These are phyloP conservation scores for Ustulina deusta DNA, from an alignment of 2,329 filamentous ascomycete genomes.

Conservation along the genomic window DNA sequence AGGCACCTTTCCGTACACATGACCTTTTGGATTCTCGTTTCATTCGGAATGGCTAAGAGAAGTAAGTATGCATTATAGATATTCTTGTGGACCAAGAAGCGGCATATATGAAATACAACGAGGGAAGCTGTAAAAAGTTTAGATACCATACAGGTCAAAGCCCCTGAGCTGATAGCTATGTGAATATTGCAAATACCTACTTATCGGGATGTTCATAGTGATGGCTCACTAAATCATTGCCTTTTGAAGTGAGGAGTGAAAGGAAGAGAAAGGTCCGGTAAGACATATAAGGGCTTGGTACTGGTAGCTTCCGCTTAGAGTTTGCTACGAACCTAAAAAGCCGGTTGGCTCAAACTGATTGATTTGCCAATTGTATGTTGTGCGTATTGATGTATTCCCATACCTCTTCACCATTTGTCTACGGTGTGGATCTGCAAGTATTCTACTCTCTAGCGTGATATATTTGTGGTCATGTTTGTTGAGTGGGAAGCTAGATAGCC, in stretches of 20 bases:
- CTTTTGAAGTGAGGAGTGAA: no score
- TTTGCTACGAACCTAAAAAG: background rate
- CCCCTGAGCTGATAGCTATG: background rate
- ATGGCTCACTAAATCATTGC: background rate
- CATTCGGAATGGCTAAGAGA: background rate
- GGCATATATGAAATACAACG: background rate
- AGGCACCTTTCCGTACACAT: background rate
- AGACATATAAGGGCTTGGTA: background rate
- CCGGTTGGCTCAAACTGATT: background rate
- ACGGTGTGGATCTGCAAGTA: no score
- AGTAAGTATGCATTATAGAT: constrained; percentile 17
- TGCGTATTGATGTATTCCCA: no score
- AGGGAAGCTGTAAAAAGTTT: background rate
- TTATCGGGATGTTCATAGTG: background rate
- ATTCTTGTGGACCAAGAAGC: background rate
- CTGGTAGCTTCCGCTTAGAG: background rate
- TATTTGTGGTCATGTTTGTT: no score
- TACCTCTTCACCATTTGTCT: background rate
- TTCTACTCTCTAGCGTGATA: no score
- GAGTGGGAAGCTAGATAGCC: background rate
- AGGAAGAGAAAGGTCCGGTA: background rate
- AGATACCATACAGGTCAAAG: background rate
- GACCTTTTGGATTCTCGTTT: background rate
- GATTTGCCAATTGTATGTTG: no score
- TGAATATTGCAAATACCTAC: background rate